These are phyloP conservation scores for Solanum aculeatissimum DNA, from an alignment of 305 asterid species.

Conservation along the genomic window DNA sequence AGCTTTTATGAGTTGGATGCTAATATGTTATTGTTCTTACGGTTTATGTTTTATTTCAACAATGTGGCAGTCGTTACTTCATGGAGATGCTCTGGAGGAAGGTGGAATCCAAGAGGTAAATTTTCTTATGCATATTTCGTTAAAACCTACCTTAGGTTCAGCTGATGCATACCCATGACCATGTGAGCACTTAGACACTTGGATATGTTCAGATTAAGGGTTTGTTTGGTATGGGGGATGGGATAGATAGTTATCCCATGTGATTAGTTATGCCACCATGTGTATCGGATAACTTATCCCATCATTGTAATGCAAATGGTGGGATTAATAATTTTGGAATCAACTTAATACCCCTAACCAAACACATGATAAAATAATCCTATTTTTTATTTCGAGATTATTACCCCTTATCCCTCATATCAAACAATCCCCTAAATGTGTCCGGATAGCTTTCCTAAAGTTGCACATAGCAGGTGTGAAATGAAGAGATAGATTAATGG, in stretches of 20 bases:
- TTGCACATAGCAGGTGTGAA: neutral
- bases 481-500: neutral
- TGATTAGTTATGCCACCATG: neutral
- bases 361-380: neutral
- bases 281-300: neutral
- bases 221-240: neutral
- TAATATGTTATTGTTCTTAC: neutral
- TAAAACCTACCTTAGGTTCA: neutral
- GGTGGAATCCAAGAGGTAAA: conserved; percentile 88
- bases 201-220: neutral
- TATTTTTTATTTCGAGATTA: neutral
- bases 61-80: conserved; percentile 59
- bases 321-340: neutral
- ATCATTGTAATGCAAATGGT: neutral
- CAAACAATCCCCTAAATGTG: neutral
- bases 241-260: neutral
- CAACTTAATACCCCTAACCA: neutral
- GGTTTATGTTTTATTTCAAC: neutral
- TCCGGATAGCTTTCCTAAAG: neutral
- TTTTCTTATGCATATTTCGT: neutral
- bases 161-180: neutral
- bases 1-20: neutral
- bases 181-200: neutral
- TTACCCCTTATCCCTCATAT: neutral
- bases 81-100: conserved; percentile 71